phyloP scores from a whole-genome alignment of 2,329 filamentous ascomycete species.

The Chrysoporthe austroafricana region DNA sequence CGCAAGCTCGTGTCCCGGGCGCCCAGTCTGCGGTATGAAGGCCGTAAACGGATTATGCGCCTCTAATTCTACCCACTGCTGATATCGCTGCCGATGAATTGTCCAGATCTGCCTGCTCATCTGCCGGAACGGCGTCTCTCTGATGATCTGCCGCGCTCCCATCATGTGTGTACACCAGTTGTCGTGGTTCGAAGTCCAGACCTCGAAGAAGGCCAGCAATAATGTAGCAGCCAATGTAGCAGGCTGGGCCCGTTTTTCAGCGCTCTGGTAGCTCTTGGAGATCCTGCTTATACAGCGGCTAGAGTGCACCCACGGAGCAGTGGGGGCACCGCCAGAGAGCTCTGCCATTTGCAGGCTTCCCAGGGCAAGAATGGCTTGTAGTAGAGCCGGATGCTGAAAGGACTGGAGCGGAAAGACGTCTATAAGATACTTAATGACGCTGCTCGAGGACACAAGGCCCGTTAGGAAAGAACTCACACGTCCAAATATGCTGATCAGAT shows the following conservation, averaged over 20 bases:
- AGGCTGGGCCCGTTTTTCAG: slow-evolving; percentile 70
- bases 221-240: slow-evolving; percentile 88
- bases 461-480: slow-evolving; percentile 49
- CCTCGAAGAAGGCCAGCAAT: slow-evolving; percentile 88
- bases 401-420: slow-evolving; percentile 84
- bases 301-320: slow-evolving; percentile 88
- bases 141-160: slow-evolving; percentile 79
- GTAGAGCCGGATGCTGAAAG: slow-evolving; percentile 79
- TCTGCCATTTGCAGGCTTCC: slow-evolving; percentile 87
- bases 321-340: slow-evolving; percentile 72
- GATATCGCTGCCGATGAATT: slow-evolving; percentile 51
- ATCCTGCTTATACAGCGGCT: slow-evolving; percentile 81
- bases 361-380: slow-evolving; percentile 89
- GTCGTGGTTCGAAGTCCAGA: slow-evolving; percentile 90
- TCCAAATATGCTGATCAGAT: slow-evolving; percentile 68
- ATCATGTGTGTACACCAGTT: slow-evolving; percentile 95
- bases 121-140: slow-evolving; percentile 77
- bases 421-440: slow-evolving; percentile 41
- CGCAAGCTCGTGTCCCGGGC: slow-evolving; percentile 39
- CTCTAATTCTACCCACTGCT: slow-evolving; percentile 25
- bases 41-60: slow-evolving; percentile 30
- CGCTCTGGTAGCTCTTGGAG: slow-evolving; percentile 72
- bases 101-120: slow-evolving; percentile 74
- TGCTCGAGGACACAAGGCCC: background rate
- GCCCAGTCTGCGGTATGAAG: slow-evolving; percentile 32